Evolutionary conservation across 805 yeast genomes (phyloP), one percentile per base, ranked within the genome.

Genomic region (Pichia heedii): DNA sequence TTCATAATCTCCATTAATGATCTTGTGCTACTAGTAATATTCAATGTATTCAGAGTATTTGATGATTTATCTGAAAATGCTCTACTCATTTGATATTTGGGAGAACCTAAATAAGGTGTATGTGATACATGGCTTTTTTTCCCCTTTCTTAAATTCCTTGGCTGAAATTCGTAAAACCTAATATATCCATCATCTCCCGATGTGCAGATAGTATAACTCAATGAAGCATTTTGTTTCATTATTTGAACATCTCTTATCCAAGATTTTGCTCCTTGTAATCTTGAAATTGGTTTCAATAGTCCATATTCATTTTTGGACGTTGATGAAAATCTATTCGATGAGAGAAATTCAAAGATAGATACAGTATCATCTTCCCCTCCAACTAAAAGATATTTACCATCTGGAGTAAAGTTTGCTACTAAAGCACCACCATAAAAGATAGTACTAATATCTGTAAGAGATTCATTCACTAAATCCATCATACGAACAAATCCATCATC

Each of bases 351-450:
- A 57, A 67, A 73, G 5, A 75, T 54, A 12, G 70, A 55, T 10
- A 75, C 67, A 42, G 67, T 52, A 48, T 76, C 81, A 54, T 76
- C 80, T 50, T 72, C 74, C 4, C 79, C 78, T 3, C 78, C 84
- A n/a, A 68, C 58, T 12, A 63, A 33, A 20, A 76, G 55, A 47
- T 70, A 75, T 46, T 66, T 69, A 30, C 67, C 71, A 51, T 76
- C 80, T 3, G 63, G 62, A 0, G 79, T 71, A 44, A 74, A 68
- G 36, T 62, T 66, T 19, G 73, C 56, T 50, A 76, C 70, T 26
- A 73, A 60, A 11, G 81, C 61, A 0, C 87, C 86, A 30, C 81
- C 84, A 56, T 78, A 84, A 53, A 78, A 80, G 30, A 81, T 72
- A 4, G 84, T 77, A 29, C 76, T 58, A 1, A 80, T 63, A 51